A percentile compares a stretch with the other conserved stretches of the same genome.
Evolutionary conservation across 2,329 filamentous ascomycete genomes (phyloP).

Genomic region (Aspergillus sp.): DNA sequence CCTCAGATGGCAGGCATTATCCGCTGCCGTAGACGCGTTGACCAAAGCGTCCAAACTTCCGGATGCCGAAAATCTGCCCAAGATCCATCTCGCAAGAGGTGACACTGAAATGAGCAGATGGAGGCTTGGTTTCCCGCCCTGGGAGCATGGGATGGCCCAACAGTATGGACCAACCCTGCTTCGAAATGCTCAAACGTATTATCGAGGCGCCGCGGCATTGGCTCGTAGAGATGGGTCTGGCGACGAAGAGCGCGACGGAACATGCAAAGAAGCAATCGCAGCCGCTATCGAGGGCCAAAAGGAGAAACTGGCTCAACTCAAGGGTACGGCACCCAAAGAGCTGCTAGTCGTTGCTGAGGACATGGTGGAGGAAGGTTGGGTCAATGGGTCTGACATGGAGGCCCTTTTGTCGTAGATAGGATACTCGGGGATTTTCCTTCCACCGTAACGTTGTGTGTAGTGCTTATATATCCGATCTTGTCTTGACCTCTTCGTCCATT

Average conservation of each 20-base stretch:
- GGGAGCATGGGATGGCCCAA: conserved; percentile 41
- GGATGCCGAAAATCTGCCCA: conserved; percentile 49
- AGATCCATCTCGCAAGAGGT: conserved; percentile 55
- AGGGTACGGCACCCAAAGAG: conserved; percentile 35
- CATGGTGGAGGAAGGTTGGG: conserved; percentile 54
- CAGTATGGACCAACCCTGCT: conserved; percentile 50
- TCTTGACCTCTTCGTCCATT: conserved; percentile 44
- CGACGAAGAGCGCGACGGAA: conserved; percentile 46
- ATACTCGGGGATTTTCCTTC: background rate
- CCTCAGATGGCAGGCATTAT: conserved; percentile 55
- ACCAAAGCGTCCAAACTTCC: conserved; percentile 54
- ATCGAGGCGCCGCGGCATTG: conserved; percentile 51
- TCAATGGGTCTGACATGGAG: conserved; percentile 38
- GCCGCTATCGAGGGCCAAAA: conserved; percentile 46
- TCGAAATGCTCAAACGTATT: conserved; percentile 59
- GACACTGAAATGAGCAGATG: conserved; percentile 57
- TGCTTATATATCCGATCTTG: conserved; percentile 26
- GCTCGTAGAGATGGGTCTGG: conserved; percentile 41
- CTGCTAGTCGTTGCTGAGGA: conserved; percentile 47
- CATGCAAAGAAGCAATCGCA: conserved; percentile 50
- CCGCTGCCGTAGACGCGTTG: conserved; percentile 51
- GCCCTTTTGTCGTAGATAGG: conserved; percentile 29
- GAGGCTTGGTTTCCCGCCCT: conserved; percentile 49
- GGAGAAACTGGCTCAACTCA: conserved; percentile 39
- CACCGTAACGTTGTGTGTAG: background rate